Evolutionary conservation across 148 eudicot genomes (phyloP).

Genomic region (Rheum nobile): DNA sequence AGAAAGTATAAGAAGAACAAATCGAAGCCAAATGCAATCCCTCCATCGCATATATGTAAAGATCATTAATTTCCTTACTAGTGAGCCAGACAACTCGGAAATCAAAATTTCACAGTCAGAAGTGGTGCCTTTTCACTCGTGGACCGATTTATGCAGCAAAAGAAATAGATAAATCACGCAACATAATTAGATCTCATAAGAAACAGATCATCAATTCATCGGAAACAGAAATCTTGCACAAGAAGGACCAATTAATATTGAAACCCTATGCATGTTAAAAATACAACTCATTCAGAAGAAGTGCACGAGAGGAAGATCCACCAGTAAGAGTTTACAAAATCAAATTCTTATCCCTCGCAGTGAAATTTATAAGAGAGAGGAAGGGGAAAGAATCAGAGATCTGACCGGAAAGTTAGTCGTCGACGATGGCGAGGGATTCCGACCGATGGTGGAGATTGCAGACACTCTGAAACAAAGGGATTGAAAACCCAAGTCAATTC

Average conservation of each 20-base stretch:
- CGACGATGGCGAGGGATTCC: background rate
- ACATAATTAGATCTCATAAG: background rate
- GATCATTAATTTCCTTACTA: background rate
- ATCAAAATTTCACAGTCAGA: background rate
- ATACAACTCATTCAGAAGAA: background rate
- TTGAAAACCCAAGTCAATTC: background rate
- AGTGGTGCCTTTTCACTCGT: background rate
- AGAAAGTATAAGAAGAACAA: background rate
- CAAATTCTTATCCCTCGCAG: background rate
- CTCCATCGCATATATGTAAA: background rate
- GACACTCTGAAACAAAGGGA: background rate
- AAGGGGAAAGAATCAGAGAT: background rate
- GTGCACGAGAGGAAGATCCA: background rate
- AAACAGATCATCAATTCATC: background rate
- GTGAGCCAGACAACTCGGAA: background rate
- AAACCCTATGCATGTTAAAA: background rate
- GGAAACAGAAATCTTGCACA: background rate
- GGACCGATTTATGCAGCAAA: background rate
- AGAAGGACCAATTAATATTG: background rate
- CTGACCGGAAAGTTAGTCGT: slow-evolving; percentile 2
- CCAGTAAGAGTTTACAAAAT: background rate
- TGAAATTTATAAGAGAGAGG: background rate
- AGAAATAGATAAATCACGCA: background rate
- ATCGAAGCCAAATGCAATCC: background rate
- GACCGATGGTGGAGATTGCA: background rate